Conservation (phyloP, 2,329 filamentous ascomycete genomes). For the Fusarium denticulatum region DNA sequence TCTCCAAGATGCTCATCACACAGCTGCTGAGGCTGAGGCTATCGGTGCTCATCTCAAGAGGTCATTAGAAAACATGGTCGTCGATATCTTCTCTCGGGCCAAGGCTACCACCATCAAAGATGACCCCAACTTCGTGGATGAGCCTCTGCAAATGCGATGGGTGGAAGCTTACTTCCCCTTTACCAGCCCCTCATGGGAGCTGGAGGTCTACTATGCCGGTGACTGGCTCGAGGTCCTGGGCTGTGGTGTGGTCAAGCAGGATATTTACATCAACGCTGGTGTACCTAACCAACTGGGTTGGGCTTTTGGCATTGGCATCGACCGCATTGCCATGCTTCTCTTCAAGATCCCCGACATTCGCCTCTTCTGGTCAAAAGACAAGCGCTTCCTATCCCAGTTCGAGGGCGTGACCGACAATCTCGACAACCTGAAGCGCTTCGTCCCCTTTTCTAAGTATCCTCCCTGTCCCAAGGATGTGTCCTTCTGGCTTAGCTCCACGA, state of each 20-base stretch:
- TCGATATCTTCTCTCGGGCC: conserved; percentile 86
- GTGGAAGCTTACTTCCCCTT: conserved; percentile 98
- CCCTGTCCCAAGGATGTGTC: conserved; percentile 91
- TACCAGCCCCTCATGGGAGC: conserved; percentile 93
- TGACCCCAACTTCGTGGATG: conserved; percentile 62
- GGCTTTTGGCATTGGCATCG: conserved; percentile 95
- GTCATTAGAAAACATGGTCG: conserved; percentile 88
- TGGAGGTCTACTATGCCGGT: conserved; percentile 93
- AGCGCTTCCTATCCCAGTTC: conserved; percentile 90
- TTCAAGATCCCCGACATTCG: conserved; percentile 97
- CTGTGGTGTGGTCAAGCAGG: conserved; percentile 89
- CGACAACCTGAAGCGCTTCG: conserved; percentile 69
- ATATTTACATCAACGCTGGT: conserved; percentile 79
- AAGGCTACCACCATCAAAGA: conserved; percentile 69
- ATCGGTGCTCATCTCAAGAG: conserved; percentile 87
- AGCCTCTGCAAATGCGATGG: conserved; percentile 89
- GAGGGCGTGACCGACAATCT: conserved; percentile 65
- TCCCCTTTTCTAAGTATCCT: conserved; percentile 91
- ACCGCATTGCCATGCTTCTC: conserved; percentile 96
- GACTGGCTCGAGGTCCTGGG: conserved; percentile 97
- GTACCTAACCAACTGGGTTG: conserved; percentile 83
- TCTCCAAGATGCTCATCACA: conserved; percentile 77
- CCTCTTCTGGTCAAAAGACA: conserved; percentile 91
- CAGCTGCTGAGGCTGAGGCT: conserved; percentile 80
- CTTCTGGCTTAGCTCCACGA: conserved; percentile 77